Base-by-base conservation (phyloP, 768 basidiomycete genomes). In the Rhizopogon vesiculosus region DNA sequence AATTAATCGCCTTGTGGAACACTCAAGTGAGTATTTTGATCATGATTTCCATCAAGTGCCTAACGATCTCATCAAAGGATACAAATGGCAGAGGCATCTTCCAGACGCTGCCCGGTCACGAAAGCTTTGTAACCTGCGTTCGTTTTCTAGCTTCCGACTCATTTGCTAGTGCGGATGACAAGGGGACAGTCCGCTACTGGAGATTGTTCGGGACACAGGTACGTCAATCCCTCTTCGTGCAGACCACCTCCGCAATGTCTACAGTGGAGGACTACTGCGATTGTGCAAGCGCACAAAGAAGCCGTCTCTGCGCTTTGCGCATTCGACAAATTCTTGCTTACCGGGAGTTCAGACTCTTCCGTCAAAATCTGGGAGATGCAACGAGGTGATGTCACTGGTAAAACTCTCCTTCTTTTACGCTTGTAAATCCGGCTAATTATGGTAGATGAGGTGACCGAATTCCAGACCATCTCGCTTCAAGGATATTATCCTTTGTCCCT, bases 281-380 rank as follows among this genome's bases (percentile, higher is more conserved):
- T 71, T 31, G 59, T 80, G 2, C 70, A 84, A 56, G 90, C 85
- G 0, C 95, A 98, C 69, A 58, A 70, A 16, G 78, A 81, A 51
- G 78, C 90, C 1, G 79, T 98, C 29, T 87, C 91, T 12, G 77
- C 86, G 3, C 67, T 98, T 3, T 82, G 78, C 41, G 73, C 77
- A 1, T 71, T 76, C 50, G 75, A 72, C 15, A 67, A 74, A 43
- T 70, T 75, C 38, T 57, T 95, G 8, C 77, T 87, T 2, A 92
- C 91, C 0, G 93, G 91, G 1, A 85, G 89, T 15, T 96, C 94
- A 0, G 94, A 98, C 68, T 83, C 85, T 1, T 72, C 73, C 1
- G 77, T 95, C 42, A 92, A 89, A 68, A 74, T 91, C 28, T 98
- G 92, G 92, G 69, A 70, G 31, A 45, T 86, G 31, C 18, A 45